phyloP scores from a whole-genome alignment of 768 basidiomycete species.

The Gautieria morchelliformis region DNA sequence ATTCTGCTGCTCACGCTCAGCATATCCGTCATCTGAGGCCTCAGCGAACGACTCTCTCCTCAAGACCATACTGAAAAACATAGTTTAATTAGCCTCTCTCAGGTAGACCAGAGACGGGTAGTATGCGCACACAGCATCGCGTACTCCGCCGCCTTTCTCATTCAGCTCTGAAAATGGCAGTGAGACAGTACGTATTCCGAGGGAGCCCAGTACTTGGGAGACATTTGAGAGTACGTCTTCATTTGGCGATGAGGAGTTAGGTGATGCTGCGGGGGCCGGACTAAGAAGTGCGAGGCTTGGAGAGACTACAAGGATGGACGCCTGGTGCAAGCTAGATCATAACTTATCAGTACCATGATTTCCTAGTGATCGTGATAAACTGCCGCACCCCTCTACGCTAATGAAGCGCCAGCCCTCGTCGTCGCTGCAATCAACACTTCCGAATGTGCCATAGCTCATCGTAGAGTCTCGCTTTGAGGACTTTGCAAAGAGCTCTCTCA shows the following conservation, averaged over 20 bases:
- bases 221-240: not conserved
- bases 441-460: slow-evolving; percentile 1
- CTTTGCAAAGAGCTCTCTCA: not conserved
- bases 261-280: not conserved
- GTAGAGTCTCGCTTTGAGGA: not conserved
- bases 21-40: not conserved
- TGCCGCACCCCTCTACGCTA: not conserved
- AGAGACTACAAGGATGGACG: not conserved
- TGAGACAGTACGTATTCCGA: not conserved
- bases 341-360: not conserved
- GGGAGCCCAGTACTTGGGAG: not conserved
- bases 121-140: slow-evolving; percentile 1
- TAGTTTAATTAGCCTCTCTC: not conserved
- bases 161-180: not conserved
- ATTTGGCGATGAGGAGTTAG: not conserved
- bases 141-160: not conserved
- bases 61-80: not conserved
- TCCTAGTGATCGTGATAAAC: not conserved
- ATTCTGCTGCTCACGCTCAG: not conserved
- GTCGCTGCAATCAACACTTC: not conserved
- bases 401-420: slow-evolving; percentile 1
- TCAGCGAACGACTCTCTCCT: not conserved
- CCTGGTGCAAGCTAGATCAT: not conserved
- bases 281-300: not conserved
- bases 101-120: not conserved